Conservation (phyloP, 2,329 filamentous ascomycete species). For the Aspergillus unguis region DNA sequence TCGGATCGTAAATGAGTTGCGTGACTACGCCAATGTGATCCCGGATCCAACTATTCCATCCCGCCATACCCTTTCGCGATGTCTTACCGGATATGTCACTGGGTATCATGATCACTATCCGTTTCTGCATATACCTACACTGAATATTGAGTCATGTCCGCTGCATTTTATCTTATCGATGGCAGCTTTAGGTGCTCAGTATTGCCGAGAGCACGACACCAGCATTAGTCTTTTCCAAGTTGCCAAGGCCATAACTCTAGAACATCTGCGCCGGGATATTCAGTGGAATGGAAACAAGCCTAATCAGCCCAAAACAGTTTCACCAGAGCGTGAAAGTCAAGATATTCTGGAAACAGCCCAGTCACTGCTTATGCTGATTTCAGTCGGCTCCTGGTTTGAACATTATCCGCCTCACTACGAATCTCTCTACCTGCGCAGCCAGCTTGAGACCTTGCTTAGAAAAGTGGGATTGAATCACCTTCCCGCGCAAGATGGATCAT, state of each 20-base stretch:
- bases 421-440: conserved; percentile 27
- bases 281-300: conserved; percentile 17
- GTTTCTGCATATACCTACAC: conserved; percentile 31
- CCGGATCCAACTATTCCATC: conserved; percentile 28
- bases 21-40: conserved; percentile 28
- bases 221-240: conserved; percentile 32
- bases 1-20: conserved; percentile 22
- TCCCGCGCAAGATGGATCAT: conserved; percentile 28
- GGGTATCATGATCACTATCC: conserved; percentile 35
- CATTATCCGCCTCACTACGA: conserved; percentile 31
- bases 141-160: conserved; percentile 25
- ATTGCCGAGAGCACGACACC: conserved; percentile 33
- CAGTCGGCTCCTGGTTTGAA: conserved; percentile 32
- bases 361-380: conserved; percentile 27
- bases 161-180: conserved; percentile 29
- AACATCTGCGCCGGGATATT: conserved; percentile 29
- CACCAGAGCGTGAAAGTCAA: conserved; percentile 15
- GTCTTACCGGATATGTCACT: conserved; percentile 32
- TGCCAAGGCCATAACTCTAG: conserved; percentile 31
- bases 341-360: conserved; percentile 30
- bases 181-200: conserved; percentile 32
- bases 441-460: conserved; percentile 29
- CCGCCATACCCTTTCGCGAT: conserved; percentile 33
- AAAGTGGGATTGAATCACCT: conserved; percentile 29
- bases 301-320: conserved; percentile 1